These are phyloP conservation scores for Fraxinus nigra DNA, from an alignment of 305 asterid species.

Conservation along the genomic window DNA sequence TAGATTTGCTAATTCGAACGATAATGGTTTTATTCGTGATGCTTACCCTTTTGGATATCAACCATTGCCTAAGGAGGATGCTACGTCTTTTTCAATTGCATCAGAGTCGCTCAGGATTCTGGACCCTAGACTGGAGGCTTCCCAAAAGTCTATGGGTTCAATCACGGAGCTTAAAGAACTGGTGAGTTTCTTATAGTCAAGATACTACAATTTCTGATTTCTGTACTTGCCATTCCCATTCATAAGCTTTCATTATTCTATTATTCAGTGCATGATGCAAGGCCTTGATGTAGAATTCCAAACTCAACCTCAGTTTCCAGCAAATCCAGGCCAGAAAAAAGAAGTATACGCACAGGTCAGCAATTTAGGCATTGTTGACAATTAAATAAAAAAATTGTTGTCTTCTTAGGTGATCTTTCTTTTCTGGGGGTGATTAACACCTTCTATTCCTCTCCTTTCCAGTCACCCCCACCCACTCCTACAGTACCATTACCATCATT, in stretches of 20 bases:
- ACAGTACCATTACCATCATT: background rate
- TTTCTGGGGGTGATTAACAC: conserved; percentile 11
- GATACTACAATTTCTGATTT: background rate
- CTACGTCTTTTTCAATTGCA: conserved; percentile 40
- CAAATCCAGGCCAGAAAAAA: conserved; percentile 59
- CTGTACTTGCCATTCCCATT: conserved; percentile 6
- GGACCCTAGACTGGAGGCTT: conserved; percentile 64
- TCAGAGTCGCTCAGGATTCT: conserved; percentile 46
- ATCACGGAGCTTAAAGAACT: conserved; percentile 70
- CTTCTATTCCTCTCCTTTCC: background rate
- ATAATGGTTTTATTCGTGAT: conserved; percentile 53
- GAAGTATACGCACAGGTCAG: conserved; percentile 86
- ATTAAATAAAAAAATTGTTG: background rate
- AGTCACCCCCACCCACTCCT: background rate
- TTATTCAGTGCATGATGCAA: conserved; percentile 64
- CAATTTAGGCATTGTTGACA: conserved; percentile 1
- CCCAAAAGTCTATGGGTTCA: conserved; percentile 62
- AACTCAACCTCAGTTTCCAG: conserved; percentile 74
- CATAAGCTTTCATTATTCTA: conserved; percentile 20
- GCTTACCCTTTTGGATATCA: conserved; percentile 52
- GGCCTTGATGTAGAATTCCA: conserved; percentile 71
- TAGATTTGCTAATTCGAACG: conserved; percentile 45
- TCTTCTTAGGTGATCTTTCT: conserved; percentile 15
- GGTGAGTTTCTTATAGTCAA: conserved; percentile 40
- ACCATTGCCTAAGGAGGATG: conserved; percentile 53